Base-by-base conservation (phyloP, 2,329 filamentous ascomycete genomes). In the Ophiostoma quercus region DNA sequence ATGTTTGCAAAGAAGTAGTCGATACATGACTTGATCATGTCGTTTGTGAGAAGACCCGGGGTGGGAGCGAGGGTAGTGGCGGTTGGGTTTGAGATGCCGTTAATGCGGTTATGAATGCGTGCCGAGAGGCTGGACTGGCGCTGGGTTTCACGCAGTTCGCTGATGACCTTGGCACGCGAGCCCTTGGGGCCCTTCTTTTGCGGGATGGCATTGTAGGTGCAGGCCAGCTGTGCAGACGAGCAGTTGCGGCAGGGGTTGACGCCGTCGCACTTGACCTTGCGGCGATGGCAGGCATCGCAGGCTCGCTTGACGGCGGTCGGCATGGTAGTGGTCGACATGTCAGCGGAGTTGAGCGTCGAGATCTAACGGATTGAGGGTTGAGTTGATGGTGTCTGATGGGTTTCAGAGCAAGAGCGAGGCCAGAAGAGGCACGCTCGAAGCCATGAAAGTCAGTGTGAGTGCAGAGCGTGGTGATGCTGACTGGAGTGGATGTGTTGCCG, bases 141-240 rank as follows among this genome's bases (percentile, higher is more conserved):
- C 75, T 92, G 89, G 0, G 83, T 89, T 75, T 89, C 88, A 73
- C 90, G 85, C 72, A 92, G 78, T 76, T 92, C 89, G 76, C 88
- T 91, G 78, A 92, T 90, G 71, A 92, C 88, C 78, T 91, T 92
- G 67, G 90, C 90, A 72, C 89, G 82, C 41, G 88, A 90, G 73
- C 90, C 89, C 79, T 91, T 91, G 62, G 89, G 90, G 1, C 90
- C 90, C 78, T 92, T 92, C 80, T 91, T 92, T 79, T 90, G 89
- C 1, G 89, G 89, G 47, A 91, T 87, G 43, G 88, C 87, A 80
- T 90, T 88, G 83, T 91, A 92, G 39, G 89, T 91, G 82, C 90
- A 92, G 14, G 84, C 82, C 22, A 92, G 82, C 75, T 87, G 84
- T 7, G 89, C 87, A 8, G 88, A 85, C 14, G 84, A 83, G 79